Evolutionary conservation across 139 green algal genomes (phyloP).

Genomic region (Chlorokybus atmophyticus): DNA sequence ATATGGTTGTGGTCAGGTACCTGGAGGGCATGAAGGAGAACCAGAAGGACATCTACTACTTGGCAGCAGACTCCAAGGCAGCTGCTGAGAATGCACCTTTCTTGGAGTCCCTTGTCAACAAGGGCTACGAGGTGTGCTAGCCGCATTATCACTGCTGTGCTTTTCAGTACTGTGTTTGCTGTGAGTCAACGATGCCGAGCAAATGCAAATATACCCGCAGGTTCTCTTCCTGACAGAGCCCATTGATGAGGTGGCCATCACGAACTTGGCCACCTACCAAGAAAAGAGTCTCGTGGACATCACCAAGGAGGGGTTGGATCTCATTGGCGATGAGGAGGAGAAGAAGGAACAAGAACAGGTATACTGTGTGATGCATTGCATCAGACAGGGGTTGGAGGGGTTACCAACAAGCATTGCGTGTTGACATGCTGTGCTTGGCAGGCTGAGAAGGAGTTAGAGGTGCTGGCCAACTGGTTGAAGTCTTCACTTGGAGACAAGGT

Average conservation of each 20-base stretch:
- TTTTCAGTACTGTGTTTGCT: not conserved
- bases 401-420: no score
- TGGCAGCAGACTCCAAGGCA: conserved; percentile 49
- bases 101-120: conserved; percentile 65
- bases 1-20: conserved; percentile 36
- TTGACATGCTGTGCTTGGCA: no score
- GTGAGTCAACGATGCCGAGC: no score
- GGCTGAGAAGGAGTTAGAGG: conserved; percentile 48
- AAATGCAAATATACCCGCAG: no score
- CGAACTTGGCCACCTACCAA: conserved; percentile 66
- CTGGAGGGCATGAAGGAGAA: conserved; percentile 73
- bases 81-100: conserved; percentile 60
- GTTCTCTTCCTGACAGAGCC: conserved; percentile 89
- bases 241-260: conserved; percentile 83
- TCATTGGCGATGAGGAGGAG: conserved; percentile 21
- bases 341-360: conserved; percentile 15
- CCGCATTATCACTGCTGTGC: no score
- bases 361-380: no score
- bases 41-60: conserved; percentile 90
- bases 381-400: no score
- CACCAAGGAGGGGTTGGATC: conserved; percentile 77
- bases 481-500: conserved; percentile 50
- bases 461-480: conserved; percentile 76
- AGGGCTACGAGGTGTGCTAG: conserved; percentile 67
- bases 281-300: conserved; percentile 81